Conservation (phyloP, 371 early-diverging fungal species). For the Lichtheimia ramosa region DNA sequence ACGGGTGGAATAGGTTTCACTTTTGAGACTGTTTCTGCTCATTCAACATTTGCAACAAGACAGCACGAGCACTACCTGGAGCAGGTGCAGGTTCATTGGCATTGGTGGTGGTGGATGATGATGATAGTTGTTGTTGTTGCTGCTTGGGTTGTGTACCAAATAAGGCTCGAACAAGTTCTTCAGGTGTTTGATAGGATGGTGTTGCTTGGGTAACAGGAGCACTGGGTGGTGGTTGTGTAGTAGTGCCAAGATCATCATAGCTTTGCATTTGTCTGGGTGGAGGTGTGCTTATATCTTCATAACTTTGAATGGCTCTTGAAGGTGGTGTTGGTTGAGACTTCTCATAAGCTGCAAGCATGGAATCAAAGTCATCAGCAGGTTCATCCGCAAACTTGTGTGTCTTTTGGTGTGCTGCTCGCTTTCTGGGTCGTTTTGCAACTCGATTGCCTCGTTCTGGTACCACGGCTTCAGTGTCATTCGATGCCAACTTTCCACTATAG, state of each 20-base stretch:
- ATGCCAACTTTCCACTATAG: too few species aligned
- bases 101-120: background rate
- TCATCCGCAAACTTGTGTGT: background rate
- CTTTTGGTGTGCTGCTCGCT: too few species aligned
- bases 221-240: background rate
- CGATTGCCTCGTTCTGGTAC: too few species aligned
- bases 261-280: conserved; percentile 33
- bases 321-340: conserved; percentile 7
- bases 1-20: too few species aligned
- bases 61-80: background rate
- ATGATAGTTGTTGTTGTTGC: background rate
- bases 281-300: conserved; percentile 23
- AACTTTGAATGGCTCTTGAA: conserved; percentile 32
- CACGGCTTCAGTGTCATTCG: too few species aligned
- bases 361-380: conserved; percentile 18
- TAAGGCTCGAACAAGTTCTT: background rate
- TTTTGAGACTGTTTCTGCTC: too few species aligned
- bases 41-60: background rate
- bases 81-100: background rate
- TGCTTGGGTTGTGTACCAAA: background rate
- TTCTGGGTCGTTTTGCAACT: too few species aligned
- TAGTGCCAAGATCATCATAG: conserved; percentile 25
- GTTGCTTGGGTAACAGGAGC: too few species aligned
- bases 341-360: conserved; percentile 23
- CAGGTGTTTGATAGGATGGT: background rate